These are phyloP conservation scores for Sparassis latifolia DNA, from an alignment of 1,284 basidiomycete species.

Conservation along the genomic window DNA sequence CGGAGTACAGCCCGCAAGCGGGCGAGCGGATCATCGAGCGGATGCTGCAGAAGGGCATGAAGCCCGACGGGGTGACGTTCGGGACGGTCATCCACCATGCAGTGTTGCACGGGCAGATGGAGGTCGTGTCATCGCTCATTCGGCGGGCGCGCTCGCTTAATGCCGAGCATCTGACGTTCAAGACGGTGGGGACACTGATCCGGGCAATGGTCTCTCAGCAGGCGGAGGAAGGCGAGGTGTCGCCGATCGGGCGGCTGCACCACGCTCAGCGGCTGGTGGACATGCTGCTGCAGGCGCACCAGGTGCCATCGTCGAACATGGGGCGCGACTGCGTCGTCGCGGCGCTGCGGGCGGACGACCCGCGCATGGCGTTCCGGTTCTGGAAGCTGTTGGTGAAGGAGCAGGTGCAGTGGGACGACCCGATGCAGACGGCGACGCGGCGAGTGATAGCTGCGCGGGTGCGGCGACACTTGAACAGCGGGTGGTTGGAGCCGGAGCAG, in stretches of 20 bases:
- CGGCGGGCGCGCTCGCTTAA: slow-evolving; percentile 29
- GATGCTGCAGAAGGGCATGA: slow-evolving; percentile 42
- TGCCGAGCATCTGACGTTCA: slow-evolving; percentile 32
- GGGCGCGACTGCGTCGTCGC: slow-evolving; percentile 46
- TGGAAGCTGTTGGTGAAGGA: slow-evolving; percentile 45
- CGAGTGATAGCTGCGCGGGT: slow-evolving; percentile 31
- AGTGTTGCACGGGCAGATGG: slow-evolving; percentile 34
- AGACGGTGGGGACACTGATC: slow-evolving; percentile 44
- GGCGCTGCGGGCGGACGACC: slow-evolving; percentile 41
- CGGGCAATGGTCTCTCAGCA: slow-evolving; percentile 30
- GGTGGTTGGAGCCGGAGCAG: slow-evolving; percentile 22
- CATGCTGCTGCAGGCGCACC: slow-evolving; percentile 28
- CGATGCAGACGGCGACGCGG: slow-evolving; percentile 37
- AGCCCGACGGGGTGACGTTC: slow-evolving; percentile 46
- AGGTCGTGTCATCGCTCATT: slow-evolving; percentile 39
- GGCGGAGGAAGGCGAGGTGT: slow-evolving; percentile 17
- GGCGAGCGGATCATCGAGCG: slow-evolving; percentile 41
- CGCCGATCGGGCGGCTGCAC: slow-evolving; percentile 29
- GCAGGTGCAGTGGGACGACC: slow-evolving; percentile 44
- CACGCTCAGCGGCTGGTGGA: slow-evolving; percentile 38
- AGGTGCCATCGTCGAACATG: slow-evolving; percentile 36
- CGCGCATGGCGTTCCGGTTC: slow-evolving; percentile 49
- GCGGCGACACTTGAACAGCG: slow-evolving; percentile 23
- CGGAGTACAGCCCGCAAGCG: slow-evolving; percentile 38
- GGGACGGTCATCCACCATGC: slow-evolving; percentile 58